These are phyloP conservation scores for Alternaria burnsii DNA, from an alignment of 2,329 filamentous ascomycete genomes.

Conservation along the genomic window DNA sequence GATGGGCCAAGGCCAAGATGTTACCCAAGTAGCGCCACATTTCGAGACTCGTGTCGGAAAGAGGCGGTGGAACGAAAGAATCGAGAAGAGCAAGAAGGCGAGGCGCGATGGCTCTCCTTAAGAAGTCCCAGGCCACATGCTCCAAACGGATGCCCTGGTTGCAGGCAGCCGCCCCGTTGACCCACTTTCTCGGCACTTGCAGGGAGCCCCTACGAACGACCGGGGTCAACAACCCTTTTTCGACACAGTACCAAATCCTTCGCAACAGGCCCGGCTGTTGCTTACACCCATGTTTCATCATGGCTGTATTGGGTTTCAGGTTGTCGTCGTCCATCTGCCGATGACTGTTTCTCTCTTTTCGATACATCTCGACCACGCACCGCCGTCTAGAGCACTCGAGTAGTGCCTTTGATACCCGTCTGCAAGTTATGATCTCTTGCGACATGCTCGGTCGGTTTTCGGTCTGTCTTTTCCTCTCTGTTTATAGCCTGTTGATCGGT, in stretches of 20 bases:
- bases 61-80: conserved; percentile 64
- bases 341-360: conserved; percentile 14
- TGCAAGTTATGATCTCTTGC: conserved; percentile 30
- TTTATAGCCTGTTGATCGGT: conserved; percentile 11
- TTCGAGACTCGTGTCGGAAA: conserved; percentile 91
- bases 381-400: conserved; percentile 3
- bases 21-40: conserved; percentile 77
- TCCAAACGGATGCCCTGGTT: conserved; percentile 39
- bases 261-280: conserved; percentile 27
- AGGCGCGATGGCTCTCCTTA: conserved; percentile 51
- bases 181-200: conserved; percentile 46
- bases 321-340: conserved; percentile 12
- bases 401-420: conserved; percentile 25
- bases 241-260: conserved; percentile 35
- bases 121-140: conserved; percentile 34
- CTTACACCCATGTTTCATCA: conserved; percentile 33
- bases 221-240: conserved; percentile 41
- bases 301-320: conserved; percentile 38
- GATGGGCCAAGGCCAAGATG: conserved; percentile 78
- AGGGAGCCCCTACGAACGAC: conserved; percentile 45
- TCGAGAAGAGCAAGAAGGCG: conserved; percentile 53
- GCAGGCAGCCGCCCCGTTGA: conserved; percentile 34
- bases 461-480: conserved; percentile 10
- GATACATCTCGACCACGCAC: conserved; percentile 3
- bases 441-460: conserved; percentile 8